These are phyloP conservation scores for Kwoniella sp. DNA, from an alignment of 768 basidiomycete species.

Conservation along the genomic window DNA sequence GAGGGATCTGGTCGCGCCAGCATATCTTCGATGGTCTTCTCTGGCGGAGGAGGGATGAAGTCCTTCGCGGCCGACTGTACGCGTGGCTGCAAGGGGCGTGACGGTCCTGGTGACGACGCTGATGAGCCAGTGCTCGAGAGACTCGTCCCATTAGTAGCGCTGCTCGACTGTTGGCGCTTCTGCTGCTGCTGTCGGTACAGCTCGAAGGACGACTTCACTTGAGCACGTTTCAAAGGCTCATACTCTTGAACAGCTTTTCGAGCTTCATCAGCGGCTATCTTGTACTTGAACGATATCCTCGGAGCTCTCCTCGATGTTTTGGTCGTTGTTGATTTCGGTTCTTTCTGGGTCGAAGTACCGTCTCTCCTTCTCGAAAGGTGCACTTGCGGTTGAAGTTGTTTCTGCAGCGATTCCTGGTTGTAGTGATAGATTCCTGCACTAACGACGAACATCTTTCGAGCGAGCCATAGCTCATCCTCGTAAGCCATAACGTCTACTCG, in stretches of 20 bases:
- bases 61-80: neutral
- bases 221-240: constrained; percentile 10
- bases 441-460: constrained; percentile 25
- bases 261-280: constrained; percentile 1
- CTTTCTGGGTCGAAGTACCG: neutral
- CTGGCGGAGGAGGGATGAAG: constrained; percentile 18
- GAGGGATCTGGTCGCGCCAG: constrained; percentile 14
- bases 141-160: neutral
- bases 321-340: neutral
- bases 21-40: constrained; percentile 16
- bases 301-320: constrained; percentile 2
- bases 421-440: constrained; percentile 13
- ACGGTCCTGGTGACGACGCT: neutral
- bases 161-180: neutral
- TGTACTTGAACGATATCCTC: constrained; percentile 7
- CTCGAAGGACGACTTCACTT: neutral
- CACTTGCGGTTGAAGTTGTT: constrained; percentile 1
- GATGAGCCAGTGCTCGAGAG: neutral
- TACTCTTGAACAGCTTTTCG: constrained; percentile 3
- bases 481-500: constrained; percentile 19
- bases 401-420: constrained; percentile 1
- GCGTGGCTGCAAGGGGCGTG: neutral
- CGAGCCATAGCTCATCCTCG: constrained; percentile 23
- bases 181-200: neutral
- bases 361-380: neutral